These are phyloP conservation scores for Sambucus nigra DNA, from an alignment of 129 eudicot species.

Conservation along the genomic window DNA sequence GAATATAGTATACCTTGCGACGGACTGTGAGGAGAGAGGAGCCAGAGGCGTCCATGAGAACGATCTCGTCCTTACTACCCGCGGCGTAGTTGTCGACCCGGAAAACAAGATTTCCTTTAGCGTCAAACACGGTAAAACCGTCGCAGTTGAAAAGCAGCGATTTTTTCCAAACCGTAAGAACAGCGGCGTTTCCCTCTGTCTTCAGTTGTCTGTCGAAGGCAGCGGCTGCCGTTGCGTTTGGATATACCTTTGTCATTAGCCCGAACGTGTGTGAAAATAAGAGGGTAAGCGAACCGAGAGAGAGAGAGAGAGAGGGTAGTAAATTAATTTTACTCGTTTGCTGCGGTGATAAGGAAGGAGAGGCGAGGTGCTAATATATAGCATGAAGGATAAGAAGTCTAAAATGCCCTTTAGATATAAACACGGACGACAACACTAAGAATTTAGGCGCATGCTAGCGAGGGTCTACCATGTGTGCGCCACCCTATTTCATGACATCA, in stretches of 20 bases:
- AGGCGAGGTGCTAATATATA: not conserved
- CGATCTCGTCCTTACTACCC: constrained; percentile 26
- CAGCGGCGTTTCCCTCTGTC: not conserved
- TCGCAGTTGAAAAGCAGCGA: constrained; percentile 62
- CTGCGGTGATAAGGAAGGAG: not conserved
- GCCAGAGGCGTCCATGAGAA: constrained; percentile 65
- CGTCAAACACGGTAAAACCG: constrained; percentile 67
- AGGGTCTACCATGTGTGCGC: not conserved
- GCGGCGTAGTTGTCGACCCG: constrained; percentile 63
- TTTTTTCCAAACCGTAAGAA: constrained; percentile 69
- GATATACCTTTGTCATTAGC: constrained; percentile 39
- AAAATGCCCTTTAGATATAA: not conserved
- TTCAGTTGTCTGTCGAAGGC: not conserved
- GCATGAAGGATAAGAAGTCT: not conserved
- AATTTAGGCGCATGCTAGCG: not conserved
- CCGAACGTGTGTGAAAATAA: not conserved
- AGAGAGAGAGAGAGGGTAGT: not conserved
- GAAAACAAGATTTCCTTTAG: constrained; percentile 54
- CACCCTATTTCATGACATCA: not conserved
- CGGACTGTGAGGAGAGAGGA: constrained; percentile 62
- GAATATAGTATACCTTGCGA: constrained; percentile 51
- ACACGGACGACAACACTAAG: not conserved
- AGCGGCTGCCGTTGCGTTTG: constrained; percentile 13
- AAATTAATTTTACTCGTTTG: not conserved
- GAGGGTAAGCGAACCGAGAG: not conserved